These are phyloP conservation scores for Cladosporium phlei DNA, from an alignment of 2,329 filamentous ascomycete genomes.

Conservation along the genomic window DNA sequence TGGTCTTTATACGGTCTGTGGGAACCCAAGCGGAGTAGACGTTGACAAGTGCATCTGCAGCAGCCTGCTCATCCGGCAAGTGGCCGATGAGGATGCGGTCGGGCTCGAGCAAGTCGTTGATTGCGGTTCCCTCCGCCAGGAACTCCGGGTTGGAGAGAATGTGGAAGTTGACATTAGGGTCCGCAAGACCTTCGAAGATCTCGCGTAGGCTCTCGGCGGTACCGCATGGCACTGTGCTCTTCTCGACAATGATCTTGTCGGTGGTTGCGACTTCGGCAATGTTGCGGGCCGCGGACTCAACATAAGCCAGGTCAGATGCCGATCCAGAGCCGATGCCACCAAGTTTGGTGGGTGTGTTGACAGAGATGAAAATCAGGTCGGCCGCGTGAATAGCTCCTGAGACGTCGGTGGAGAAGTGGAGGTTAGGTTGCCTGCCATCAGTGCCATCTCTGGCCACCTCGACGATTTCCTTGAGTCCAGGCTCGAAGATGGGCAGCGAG, in stretches of 20 bases:
- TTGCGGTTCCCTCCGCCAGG: constrained; percentile 68
- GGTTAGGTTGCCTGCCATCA: constrained; percentile 52
- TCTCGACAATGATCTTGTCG: constrained; percentile 71
- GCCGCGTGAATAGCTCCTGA: constrained; percentile 58
- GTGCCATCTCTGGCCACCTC: constrained; percentile 51
- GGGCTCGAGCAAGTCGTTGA: constrained; percentile 64
- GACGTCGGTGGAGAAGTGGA: constrained; percentile 68
- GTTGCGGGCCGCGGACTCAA: constrained; percentile 60
- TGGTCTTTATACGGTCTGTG: constrained; percentile 60
- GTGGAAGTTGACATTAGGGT: constrained; percentile 55
- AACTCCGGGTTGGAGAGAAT: constrained; percentile 79
- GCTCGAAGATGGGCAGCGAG: constrained; percentile 72
- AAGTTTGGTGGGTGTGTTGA: constrained; percentile 73
- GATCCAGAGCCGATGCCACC: constrained; percentile 63
- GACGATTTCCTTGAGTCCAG: constrained; percentile 63
- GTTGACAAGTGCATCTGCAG: constrained; percentile 58
- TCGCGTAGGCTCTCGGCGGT: constrained; percentile 39
- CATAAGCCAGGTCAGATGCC: constrained; percentile 66
- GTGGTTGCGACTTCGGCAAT: constrained; percentile 55
- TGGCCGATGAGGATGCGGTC: constrained; percentile 72
- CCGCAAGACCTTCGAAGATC: constrained; percentile 10
- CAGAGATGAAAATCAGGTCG: constrained; percentile 69
- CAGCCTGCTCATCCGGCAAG: constrained; percentile 56
- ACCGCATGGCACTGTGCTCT: constrained; percentile 72
- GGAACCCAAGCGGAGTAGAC: constrained; percentile 70